Conservation (phyloP, 768 basidiomycete species). For the Scleroderma citrinum region DNA sequence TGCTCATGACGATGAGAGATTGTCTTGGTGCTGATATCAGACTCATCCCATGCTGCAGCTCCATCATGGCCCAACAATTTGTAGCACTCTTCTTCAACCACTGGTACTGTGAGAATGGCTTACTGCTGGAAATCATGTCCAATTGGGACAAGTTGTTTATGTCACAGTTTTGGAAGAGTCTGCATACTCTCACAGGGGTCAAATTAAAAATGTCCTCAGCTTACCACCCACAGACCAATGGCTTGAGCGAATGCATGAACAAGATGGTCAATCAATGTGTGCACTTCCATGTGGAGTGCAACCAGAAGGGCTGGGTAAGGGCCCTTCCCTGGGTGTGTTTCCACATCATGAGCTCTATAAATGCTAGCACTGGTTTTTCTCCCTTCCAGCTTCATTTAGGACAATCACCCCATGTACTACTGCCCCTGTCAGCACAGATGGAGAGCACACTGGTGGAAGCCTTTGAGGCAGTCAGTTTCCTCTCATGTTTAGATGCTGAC, state of each 20-base stretch:
- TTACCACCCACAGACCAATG: no score
- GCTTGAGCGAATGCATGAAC: no score
- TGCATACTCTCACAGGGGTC: slow-evolving; percentile 6
- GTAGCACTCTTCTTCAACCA: slow-evolving; percentile 4
- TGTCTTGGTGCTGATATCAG: neutral
- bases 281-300: neutral
- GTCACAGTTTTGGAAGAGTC: slow-evolving; percentile 17
- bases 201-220: no score
- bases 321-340: slow-evolving; percentile 7
- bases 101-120: slow-evolving; percentile 16
- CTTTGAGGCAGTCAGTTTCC: slow-evolving; percentile 3
- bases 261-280: slow-evolving; percentile 6
- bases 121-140: slow-evolving; percentile 8
- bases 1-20: slow-evolving; percentile 22
- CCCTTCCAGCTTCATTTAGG: no score
- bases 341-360: slow-evolving; percentile 10
- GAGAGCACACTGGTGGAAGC: no score
- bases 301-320: slow-evolving; percentile 10
- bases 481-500: no score
- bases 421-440: no score
- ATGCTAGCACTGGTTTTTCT: slow-evolving; percentile 9
- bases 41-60: neutral
- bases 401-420: no score
- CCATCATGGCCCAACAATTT: neutral
- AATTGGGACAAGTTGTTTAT: slow-evolving; percentile 25